Evolutionary conservation across 331 rosid species (phyloP).

Genomic region (Arachis monticola): DNA sequence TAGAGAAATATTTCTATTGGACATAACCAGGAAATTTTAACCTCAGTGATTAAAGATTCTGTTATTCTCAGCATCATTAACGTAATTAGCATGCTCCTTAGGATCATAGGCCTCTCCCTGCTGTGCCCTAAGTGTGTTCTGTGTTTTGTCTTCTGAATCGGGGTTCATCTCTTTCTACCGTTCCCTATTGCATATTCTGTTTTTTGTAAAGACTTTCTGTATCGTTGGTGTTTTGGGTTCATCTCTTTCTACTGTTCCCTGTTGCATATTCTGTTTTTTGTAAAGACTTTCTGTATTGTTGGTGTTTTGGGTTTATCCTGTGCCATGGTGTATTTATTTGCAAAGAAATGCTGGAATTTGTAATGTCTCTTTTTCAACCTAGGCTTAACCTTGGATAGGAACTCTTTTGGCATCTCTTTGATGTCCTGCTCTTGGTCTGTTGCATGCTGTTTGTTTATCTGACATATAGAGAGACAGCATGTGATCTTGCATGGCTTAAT

Average conservation of each 20-base stretch:
- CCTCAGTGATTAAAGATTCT: neutral
- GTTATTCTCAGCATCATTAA: neutral
- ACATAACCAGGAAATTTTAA: neutral
- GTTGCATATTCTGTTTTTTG: neutral
- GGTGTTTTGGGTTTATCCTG: neutral
- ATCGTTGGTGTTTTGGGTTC: neutral
- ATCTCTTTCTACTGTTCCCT: too few species aligned
- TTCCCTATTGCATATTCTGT: too few species aligned
- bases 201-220: neutral
- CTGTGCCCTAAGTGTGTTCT: neutral
- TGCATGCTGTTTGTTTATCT: neutral
- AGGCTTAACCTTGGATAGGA: neutral
- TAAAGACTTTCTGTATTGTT: neutral
- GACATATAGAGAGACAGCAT: neutral
- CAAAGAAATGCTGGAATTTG: neutral
- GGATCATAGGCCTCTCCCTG: neutral
- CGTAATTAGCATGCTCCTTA: neutral
- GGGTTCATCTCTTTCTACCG: too few species aligned
- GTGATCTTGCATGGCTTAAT: neutral
- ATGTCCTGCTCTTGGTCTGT: neutral
- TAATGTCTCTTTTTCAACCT: neutral
- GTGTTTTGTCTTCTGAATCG: neutral
- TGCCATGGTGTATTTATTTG: neutral
- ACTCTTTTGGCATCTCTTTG: neutral
- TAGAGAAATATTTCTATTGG: neutral